Evolutionary conservation across 192 early-diverging fungal species (phyloP).

Genomic region (Backusella tuberculispora): DNA sequence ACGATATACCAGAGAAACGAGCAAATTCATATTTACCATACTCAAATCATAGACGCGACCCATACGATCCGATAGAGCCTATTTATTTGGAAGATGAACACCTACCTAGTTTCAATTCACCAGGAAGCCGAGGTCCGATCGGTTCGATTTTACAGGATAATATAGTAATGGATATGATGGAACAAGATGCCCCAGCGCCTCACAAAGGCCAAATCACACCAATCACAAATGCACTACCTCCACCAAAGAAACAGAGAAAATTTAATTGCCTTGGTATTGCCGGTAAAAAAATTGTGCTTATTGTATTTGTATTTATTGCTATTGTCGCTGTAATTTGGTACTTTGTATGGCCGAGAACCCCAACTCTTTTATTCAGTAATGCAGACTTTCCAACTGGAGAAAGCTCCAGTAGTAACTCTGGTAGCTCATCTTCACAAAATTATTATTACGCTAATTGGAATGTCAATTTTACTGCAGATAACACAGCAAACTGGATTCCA

Average conservation of each 20-base stretch:
- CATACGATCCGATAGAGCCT: conserved; percentile 22
- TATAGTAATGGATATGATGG: conserved; percentile 34
- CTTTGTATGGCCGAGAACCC: conserved; percentile 39
- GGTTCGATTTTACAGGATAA: conserved; percentile 38
- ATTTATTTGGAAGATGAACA: conserved; percentile 29
- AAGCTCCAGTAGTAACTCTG: background rate
- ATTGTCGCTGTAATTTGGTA: conserved; percentile 30
- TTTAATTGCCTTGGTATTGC: background rate
- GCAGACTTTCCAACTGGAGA: conserved; percentile 1
- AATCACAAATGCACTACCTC: background rate
- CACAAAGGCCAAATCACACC: background rate
- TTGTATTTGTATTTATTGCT: conserved; percentile 22
- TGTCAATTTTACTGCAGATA: conserved; percentile 32
- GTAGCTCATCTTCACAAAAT: background rate
- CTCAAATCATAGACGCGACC: conserved; percentile 35
- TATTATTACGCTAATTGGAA: conserved; percentile 28
- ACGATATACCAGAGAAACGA: background rate
- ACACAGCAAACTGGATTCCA: conserved; percentile 36
- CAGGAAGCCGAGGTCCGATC: conserved; percentile 15
- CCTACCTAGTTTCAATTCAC: conserved; percentile 30
- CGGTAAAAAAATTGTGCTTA: conserved; percentile 7
- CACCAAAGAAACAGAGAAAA: background rate
- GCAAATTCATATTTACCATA: conserved; percentile 35
- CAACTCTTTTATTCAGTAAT: conserved; percentile 16
- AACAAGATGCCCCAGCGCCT: background rate